Base-by-base conservation (phyloP, 2,329 filamentous ascomycete species). In the Trichoderma sp. region DNA sequence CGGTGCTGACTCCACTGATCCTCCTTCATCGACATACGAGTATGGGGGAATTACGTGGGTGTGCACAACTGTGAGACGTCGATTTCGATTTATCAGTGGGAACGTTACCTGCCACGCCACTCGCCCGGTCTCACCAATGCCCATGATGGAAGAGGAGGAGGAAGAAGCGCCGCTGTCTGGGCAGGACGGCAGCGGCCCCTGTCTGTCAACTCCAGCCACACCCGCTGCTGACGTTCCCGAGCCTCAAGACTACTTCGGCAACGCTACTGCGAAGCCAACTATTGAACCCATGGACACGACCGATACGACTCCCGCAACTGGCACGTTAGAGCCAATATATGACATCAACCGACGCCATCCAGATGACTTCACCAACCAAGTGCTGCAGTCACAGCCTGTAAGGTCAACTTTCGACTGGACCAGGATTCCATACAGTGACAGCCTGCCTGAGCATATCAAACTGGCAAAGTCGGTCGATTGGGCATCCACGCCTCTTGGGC, bases 321-420 rank as follows among this genome's bases (percentile, higher is more conserved):
- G 39, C 45, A 42, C 39, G 8, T 32, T 57, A 7, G 64, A 68
- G 10, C 58, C 69, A 2, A 50, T 71, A 2, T 67, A 64, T 48
- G 69, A 74, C 29, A 70, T 70, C 17, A 68, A 70, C 59, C 73
- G 76, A 58, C 70, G 75, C 32, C 80, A 81, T 61, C 79, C 79
- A 5, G 80, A 82, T 53, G 80, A 80, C 25, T 82, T 82, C 37
- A 80, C 80, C 15, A 80, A 81, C 45, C 73, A 80, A 10, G 68
- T 69, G 6, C 65, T 69, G 50, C 57, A 69, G 32, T 75, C 76
- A 4, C 75, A 78, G 22, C 74, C 78, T 17, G 68, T 76, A 27
- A 76, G 73, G 71, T 81, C 85, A 13, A 90, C 88, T 35, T 94
- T 94, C 74, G 92, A 96, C 77, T 95, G 92, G 92, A 95, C 92